Percentiles rank a stretch among this genome's conserved stretches.
Evolutionary conservation across 225 moss, liverwort and hornwort genomes (phyloP).

Genomic region (Sphagnum contortum): DNA sequence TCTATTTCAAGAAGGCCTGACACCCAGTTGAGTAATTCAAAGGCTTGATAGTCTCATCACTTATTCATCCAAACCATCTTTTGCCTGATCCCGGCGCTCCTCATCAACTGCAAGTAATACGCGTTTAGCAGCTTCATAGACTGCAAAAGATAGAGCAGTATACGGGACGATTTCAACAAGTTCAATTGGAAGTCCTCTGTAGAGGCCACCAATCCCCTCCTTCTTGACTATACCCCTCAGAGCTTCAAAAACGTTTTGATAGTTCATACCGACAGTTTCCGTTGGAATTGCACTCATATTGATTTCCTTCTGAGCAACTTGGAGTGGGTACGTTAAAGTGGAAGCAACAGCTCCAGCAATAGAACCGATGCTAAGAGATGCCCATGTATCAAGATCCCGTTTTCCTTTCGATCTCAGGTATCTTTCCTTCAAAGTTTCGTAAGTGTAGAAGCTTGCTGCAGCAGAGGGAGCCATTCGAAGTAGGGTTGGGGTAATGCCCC

Average conservation of each 20-base stretch:
- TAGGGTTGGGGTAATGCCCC: conserved; percentile 65
- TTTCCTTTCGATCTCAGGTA: conserved; percentile 18
- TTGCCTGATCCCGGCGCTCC: conserved; percentile 57
- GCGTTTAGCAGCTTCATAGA: conserved; percentile 72
- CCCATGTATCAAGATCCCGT: conserved; percentile 28
- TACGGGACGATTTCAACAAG: conserved; percentile 52
- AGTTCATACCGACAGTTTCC: conserved; percentile 36
- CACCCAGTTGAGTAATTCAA: too few relatives aligned
- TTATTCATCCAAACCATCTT: neutral
- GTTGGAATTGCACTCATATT: conserved; percentile 48
- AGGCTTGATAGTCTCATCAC: too few relatives aligned
- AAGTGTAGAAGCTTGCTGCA: conserved; percentile 79
- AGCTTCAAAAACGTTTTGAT: conserved; percentile 59
- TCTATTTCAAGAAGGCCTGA: too few relatives aligned
- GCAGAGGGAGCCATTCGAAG: conserved; percentile 62
- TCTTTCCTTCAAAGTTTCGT: conserved; percentile 53
- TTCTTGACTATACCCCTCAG: conserved; percentile 42
- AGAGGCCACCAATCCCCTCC: conserved; percentile 53
- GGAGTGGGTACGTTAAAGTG: conserved; percentile 65
- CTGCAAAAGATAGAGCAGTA: conserved; percentile 66
- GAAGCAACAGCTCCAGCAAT: conserved; percentile 60
- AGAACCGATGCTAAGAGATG: conserved; percentile 58
- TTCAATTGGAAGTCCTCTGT: conserved; percentile 51
- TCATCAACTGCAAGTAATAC: conserved; percentile 62
- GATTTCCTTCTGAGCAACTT: conserved; percentile 61